Base-by-base conservation (phyloP, 768 basidiomycete genomes). In the Hortiboletus flavorubellus region DNA sequence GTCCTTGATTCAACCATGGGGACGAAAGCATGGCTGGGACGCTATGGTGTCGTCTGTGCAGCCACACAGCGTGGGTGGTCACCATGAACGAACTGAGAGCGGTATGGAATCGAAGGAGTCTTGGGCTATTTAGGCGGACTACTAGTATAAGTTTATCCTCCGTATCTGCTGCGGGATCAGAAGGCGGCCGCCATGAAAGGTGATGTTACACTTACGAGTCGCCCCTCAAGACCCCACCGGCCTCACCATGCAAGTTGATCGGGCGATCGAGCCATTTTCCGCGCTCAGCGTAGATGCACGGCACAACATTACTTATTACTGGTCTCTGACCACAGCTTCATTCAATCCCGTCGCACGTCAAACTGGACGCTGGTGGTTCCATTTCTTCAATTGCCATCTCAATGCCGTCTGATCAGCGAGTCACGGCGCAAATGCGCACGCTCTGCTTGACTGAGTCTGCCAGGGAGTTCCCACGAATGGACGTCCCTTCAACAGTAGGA, bases 1-100 rank as follows among this genome's bases (percentile, higher is more conserved):
- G 77, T 91, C 5, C 77, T 92, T 8, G 89, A 92, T 47, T 63
- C 54, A 65, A 91, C 4, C 26, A 26, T 78, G 0, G 60, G 74
- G 16, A 89, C 85, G n/a, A 74, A 70, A 34, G 62, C 64, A 14
- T 91, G 89, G 87, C 76, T 92, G 18, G 87, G 80, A 21, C 21
- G 21, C 21, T 94, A 5, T 94, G 91, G 91, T 21, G 21, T 89
- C 87, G 64, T 89, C 87, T 3, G 91, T 91, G 5, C 89, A 91
- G 64, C 89, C 90, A 2, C 85, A 85, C 47, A 90, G 82, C 64
- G 91, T 91, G 9, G 68, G 72, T 0, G 84, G 86, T 60, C 5
- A 50, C 68, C 0, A 64, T 70, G 29, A 71, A 72, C 48, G 62
- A 68, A 16, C 70, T 91, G 5, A 69, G 81, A 15, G 87, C 84